Evolutionary conservation across 164 flowering plant species (phyloP).

Genomic region (Magnolia sinica): DNA sequence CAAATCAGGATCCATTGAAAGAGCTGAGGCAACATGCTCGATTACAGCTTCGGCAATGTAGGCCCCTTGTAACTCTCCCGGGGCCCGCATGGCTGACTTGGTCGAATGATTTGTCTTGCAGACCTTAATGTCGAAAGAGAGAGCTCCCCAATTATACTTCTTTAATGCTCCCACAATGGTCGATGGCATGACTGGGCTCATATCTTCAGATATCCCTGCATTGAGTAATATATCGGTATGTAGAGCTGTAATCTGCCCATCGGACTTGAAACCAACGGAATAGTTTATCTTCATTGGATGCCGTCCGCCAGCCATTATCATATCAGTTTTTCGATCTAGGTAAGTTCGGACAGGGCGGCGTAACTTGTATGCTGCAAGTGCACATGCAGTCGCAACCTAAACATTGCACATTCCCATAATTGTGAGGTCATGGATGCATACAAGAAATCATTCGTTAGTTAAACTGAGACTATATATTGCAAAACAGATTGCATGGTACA

Average conservation of each 20-base stretch:
- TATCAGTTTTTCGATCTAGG: conserved; percentile 75
- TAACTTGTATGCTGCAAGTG: conserved; percentile 79
- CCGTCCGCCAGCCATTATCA: conserved; percentile 86
- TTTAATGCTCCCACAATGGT: conserved; percentile 44
- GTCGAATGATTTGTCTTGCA: conserved; percentile 74
- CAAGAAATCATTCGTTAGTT: not conserved
- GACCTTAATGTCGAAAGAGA: conserved; percentile 76
- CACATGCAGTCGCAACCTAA: conserved; percentile 86
- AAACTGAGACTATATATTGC: too few relatives aligned
- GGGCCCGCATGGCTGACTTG: conserved; percentile 87
- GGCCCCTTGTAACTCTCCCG: conserved; percentile 82
- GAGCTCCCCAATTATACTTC: conserved; percentile 86
- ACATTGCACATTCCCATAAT: not conserved
- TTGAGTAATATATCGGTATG: conserved; percentile 56
- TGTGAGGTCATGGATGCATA: not conserved
- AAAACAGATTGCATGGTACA: too few relatives aligned
- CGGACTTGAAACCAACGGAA: conserved; percentile 74
- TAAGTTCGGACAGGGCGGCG: conserved; percentile 67
- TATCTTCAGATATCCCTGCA: conserved; percentile 61
- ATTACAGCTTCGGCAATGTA: conserved; percentile 81
- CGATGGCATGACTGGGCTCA: conserved; percentile 60
- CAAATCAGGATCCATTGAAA: conserved; percentile 64
- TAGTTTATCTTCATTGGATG: conserved; percentile 87
- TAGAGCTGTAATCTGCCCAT: conserved; percentile 79
- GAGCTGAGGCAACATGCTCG: conserved; percentile 71